A percentile compares a stretch with the other conserved stretches of the same genome.
Conservation (phyloP, 331 rosid species). For the Telfairia occidentalis region DNA sequence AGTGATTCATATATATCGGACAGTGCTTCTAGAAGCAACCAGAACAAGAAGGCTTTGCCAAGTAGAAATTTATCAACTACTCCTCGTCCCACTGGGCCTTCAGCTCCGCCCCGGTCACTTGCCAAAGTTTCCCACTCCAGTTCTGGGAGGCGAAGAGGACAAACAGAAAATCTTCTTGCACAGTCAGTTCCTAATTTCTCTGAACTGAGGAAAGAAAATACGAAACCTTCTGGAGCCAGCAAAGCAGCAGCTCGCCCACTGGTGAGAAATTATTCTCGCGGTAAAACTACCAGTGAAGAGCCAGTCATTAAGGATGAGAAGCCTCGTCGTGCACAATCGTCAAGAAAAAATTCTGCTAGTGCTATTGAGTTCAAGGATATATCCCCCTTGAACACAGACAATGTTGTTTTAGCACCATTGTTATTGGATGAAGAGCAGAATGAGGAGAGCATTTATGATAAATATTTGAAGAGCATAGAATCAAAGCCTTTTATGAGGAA, state of each 20-base stretch:
- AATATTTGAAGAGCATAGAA: conserved; percentile 26
- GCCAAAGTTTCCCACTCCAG: conserved; percentile 33
- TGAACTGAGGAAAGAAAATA: conserved; percentile 91
- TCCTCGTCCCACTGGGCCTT: conserved; percentile 38
- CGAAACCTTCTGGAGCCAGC: conserved; percentile 71
- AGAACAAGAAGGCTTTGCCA: conserved; percentile 42
- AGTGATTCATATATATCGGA: conserved; percentile 34
- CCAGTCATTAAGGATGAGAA: conserved; percentile 63
- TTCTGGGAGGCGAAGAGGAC: conserved; percentile 59
- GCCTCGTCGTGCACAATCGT: conserved; percentile 41
- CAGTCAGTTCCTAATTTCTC: conserved; percentile 93
- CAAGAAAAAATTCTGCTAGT: conserved; percentile 50
- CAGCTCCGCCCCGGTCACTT: conserved; percentile 46
- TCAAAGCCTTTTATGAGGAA: conserved; percentile 52
- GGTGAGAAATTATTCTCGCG: conserved; percentile 49
- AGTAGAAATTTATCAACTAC: conserved; percentile 43
- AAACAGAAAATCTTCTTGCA: conserved; percentile 58
- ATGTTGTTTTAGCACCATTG: conserved; percentile 53
- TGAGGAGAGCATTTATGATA: conserved; percentile 36
- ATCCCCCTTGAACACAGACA: conserved; percentile 45
- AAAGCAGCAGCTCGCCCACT: conserved; percentile 54
- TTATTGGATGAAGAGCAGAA: conserved; percentile 54
- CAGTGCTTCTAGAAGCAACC: conserved; percentile 40
- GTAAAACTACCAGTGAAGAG: conserved; percentile 62
- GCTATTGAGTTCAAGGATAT: conserved; percentile 51